phyloP scores from a whole-genome alignment of 2,329 filamentous ascomycete genomes.

The Neofusicoccum cordaticola region DNA sequence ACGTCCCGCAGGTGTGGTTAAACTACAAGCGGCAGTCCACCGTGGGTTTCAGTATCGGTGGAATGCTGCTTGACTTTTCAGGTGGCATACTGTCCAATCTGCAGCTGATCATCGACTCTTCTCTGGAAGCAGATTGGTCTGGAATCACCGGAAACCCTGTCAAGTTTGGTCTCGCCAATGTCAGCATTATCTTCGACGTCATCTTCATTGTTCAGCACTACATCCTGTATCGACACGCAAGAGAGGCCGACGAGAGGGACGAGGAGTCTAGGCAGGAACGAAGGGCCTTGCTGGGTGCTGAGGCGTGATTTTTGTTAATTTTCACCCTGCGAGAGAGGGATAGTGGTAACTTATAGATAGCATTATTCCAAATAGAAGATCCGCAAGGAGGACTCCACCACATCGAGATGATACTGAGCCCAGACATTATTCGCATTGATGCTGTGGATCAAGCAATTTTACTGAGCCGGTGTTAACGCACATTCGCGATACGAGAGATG shows the following conservation, averaged over 20 bases:
- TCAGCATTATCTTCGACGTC: slow-evolving; percentile 80
- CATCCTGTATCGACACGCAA: slow-evolving; percentile 60
- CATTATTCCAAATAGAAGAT: too few relatives aligned
- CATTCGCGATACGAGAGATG: neutral
- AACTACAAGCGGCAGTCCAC: slow-evolving; percentile 87
- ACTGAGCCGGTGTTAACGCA: neutral
- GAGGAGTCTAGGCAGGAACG: slow-evolving; percentile 19
- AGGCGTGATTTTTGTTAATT: neutral
- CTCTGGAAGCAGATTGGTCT: slow-evolving; percentile 80
- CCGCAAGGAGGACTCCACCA: neutral
- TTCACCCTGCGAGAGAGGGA: too few relatives aligned
- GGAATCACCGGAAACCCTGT: slow-evolving; percentile 88
- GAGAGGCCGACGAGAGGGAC: slow-evolving; percentile 27
- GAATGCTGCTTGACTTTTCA: slow-evolving; percentile 78
- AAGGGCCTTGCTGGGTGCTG: neutral
- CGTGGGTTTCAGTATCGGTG: slow-evolving; percentile 78
- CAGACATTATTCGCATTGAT: neutral
- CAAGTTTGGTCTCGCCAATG: slow-evolving; percentile 82
- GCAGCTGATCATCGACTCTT: slow-evolving; percentile 83
- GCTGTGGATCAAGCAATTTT: neutral
- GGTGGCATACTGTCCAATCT: slow-evolving; percentile 78
- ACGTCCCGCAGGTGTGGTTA: slow-evolving; percentile 66
- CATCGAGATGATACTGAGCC: neutral
- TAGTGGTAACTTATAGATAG: too few relatives aligned
- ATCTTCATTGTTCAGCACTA: slow-evolving; percentile 91